A percentile compares a stretch with the other conserved stretches of the same genome.
These are phyloP conservation scores for Xerocomus brunneocitrinus DNA, from an alignment of 768 basidiomycete species.

Conservation along the genomic window DNA sequence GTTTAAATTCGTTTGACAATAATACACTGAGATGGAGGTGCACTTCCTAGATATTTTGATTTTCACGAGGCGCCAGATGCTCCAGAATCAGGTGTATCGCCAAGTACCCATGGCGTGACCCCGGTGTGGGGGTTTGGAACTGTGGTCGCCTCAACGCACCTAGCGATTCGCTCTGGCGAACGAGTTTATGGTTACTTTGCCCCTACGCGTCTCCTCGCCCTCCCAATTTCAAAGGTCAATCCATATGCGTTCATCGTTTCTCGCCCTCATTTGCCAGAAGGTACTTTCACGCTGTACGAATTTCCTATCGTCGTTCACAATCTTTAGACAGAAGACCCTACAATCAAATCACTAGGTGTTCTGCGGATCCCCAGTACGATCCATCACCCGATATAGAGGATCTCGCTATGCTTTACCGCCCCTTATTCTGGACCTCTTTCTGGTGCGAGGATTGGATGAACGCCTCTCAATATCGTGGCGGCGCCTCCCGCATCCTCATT, in stretches of 20 bases:
- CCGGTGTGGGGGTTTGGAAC: constrained; percentile 75
- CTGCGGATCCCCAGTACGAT: constrained; percentile 50
- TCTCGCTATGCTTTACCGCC: constrained; percentile 66
- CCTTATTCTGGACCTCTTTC: constrained; percentile 71
- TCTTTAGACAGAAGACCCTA: constrained; percentile 61
- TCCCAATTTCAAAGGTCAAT: constrained; percentile 55
- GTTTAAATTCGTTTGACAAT: not conserved
- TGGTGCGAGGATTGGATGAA: constrained; percentile 73
- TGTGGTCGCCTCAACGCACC: constrained; percentile 45
- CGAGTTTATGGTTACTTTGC: constrained; percentile 61
- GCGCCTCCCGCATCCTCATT: constrained; percentile 46
- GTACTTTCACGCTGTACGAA: constrained; percentile 24
- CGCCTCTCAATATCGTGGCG: constrained; percentile 45
- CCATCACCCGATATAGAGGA: constrained; percentile 48
- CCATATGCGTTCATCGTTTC: constrained; percentile 52
- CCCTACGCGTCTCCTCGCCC: constrained; percentile 51
- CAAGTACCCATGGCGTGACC: constrained; percentile 54
- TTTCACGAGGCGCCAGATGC: constrained; percentile 49
- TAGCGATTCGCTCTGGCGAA: constrained; percentile 49
- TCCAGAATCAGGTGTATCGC: constrained; percentile 31
- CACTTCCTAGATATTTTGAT: constrained; percentile 59
- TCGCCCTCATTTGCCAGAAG: constrained; percentile 57
- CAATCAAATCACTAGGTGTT: constrained; percentile 61
- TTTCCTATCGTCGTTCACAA: not conserved
- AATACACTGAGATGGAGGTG: not conserved